Percentiles rank a stretch among this genome's conserved stretches.
Conservation (phyloP, 2,329 filamentous ascomycete genomes). For the Hypomyces perniciosus region DNA sequence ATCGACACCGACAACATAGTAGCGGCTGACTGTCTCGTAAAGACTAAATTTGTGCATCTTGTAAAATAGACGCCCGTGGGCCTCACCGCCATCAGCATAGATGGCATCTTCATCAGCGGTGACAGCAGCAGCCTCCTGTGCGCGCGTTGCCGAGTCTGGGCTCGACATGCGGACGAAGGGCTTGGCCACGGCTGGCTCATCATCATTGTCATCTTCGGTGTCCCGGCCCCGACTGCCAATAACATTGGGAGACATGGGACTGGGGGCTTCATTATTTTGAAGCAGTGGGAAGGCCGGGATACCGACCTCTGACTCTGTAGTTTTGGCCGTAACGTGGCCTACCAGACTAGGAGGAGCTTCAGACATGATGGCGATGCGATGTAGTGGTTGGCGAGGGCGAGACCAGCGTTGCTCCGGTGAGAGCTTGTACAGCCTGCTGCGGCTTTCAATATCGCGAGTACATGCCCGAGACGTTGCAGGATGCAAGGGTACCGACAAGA, state of each 20-base stretch:
- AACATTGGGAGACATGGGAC: constrained; percentile 21
- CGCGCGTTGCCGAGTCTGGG: constrained; percentile 36
- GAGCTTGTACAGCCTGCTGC: no score
- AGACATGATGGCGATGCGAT: no score
- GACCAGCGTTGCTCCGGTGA: no score
- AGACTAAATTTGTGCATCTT: constrained; percentile 96
- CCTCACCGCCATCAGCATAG: constrained; percentile 13
- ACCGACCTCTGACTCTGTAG: constrained; percentile 13
- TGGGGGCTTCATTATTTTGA: constrained; percentile 30
- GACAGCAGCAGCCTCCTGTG: constrained; percentile 9
- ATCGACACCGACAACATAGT: constrained; percentile 91
- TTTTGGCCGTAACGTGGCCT: no score
- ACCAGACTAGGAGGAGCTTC: no score
- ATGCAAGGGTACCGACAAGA: no score
- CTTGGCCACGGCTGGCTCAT: constrained; percentile 51
- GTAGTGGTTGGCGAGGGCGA: no score
- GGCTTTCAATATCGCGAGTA: no score
- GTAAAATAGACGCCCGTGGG: constrained; percentile 34
- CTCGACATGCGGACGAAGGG: constrained; percentile 53
- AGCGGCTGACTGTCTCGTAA: constrained; percentile 89
- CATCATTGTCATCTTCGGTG: constrained; percentile 50
- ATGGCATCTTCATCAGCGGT: constrained; percentile 19
- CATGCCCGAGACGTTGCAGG: no score
- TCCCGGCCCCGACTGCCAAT: constrained; percentile 17
- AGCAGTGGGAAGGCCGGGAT: constrained; percentile 30